Evolutionary conservation across 1,284 basidiomycete species (phyloP).

Genomic region (Fereydounia khargensis): DNA sequence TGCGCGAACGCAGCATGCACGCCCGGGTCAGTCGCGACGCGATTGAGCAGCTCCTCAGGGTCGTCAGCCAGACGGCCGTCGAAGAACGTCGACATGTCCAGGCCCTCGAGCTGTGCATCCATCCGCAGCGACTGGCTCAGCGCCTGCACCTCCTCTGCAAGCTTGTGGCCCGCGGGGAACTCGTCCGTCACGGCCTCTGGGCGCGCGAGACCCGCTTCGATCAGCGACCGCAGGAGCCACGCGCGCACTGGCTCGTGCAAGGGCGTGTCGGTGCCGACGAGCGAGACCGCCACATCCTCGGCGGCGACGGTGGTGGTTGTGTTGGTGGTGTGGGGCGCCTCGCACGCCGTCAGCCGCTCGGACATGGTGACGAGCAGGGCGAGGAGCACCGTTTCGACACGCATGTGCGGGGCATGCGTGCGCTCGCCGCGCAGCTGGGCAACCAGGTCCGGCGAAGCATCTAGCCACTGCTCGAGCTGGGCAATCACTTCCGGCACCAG

Average conservation of each 20-base stretch:
- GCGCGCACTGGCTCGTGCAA: conserved; percentile 26
- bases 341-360: conserved; percentile 12
- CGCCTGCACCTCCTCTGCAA: conserved; percentile 29
- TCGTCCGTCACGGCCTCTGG: conserved; percentile 34
- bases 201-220: conserved; percentile 24
- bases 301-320: too few relatives aligned
- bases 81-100: conserved; percentile 14
- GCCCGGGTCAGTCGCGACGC: conserved; percentile 25
- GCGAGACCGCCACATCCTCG: conserved; percentile 3
- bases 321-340: conserved; percentile 1
- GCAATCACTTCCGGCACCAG: conserved; percentile 25
- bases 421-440: conserved; percentile 19
- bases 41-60: conserved; percentile 16
- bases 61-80: conserved; percentile 26
- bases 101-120: conserved; percentile 29
- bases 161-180: conserved; percentile 23
- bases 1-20: conserved; percentile 24
- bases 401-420: conserved; percentile 18
- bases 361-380: conserved; percentile 18
- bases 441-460: conserved; percentile 4
- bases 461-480: conserved; percentile 35
- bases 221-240: conserved; percentile 23
- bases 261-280: conserved; percentile 20
- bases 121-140: conserved; percentile 22
- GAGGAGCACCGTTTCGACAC: conserved; percentile 17